Evolutionary conservation across 495 filamentous ascomycete species (phyloP).

Genomic region (Staphylotrichum tortipilum): DNA sequence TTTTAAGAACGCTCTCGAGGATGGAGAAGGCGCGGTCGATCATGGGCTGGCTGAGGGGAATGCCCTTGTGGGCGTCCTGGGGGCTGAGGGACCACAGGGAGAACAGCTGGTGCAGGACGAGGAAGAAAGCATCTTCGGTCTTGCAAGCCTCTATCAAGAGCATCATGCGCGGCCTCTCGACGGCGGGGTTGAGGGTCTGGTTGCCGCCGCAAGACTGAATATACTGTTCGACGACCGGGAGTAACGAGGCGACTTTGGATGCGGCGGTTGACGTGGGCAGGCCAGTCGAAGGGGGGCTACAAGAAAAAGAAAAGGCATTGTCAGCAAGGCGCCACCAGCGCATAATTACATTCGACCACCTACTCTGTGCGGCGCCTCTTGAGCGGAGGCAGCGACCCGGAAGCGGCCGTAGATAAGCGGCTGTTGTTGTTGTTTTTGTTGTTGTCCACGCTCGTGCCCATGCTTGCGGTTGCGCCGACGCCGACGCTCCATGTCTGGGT

Average conservation of each 20-base stretch:
- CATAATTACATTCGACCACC: too few species aligned
- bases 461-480: too few species aligned
- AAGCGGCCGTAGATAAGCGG: background rate
- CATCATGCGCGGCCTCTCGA: conserved; percentile 46
- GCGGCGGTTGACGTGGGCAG: too few species aligned
- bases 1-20: conserved; percentile 32
- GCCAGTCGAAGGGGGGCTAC: too few species aligned
- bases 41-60: background rate
- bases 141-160: conserved; percentile 51
- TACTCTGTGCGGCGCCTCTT: conserved; percentile 20
- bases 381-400: background rate
- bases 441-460: too few species aligned
- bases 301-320: too few species aligned
- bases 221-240: conserved; percentile 15
- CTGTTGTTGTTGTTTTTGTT: background rate
- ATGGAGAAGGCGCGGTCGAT: conserved; percentile 31
- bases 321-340: too few species aligned
- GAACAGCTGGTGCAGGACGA: conserved; percentile 61
- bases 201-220: conserved; percentile 16
- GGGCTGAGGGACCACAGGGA: conserved; percentile 39
- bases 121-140: conserved; percentile 50
- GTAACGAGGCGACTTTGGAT: conserved; percentile 8
- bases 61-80: background rate
- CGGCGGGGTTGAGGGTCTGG: background rate
- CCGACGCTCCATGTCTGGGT: too few species aligned